Base-by-base conservation (phyloP, 805 yeast species). In the Nakazawaea wickerhamii region DNA sequence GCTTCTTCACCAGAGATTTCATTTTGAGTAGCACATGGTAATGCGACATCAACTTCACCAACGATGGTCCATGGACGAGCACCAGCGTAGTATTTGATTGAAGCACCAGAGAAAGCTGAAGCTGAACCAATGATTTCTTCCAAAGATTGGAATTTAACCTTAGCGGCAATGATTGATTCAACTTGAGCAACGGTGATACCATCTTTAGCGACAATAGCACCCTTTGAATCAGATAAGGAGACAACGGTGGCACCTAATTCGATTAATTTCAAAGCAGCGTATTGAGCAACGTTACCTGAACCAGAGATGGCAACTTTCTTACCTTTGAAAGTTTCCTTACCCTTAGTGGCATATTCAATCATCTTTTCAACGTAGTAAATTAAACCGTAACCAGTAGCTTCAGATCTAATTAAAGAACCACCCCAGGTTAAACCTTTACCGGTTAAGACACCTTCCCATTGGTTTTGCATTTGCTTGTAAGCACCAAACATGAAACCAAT, bases 351-450 rank as follows among this genome's bases (percentile, higher is more conserved):
- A 67, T 81, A 81, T 71, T 87, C 93, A 67, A 91, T 87, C 96
- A 91, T 91, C 73, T 91, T 88, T 72, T 89, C 95, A 53, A 90
- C 95, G 75, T 86, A 91, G 82, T 91, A 91, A 52, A 91, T 91
- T 47, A 86, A 73, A 72, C 99, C 99, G 77, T 82, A 91, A 68
- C 99, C 99, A 50, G 99, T 91, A 53, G 99, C 99, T 79, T 91
- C 99, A 53, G 98, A 96, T 72, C 99, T 85, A 71, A 91, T 90
- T 65, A 91, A 77, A 59, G 98, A 91, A 60, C 98, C 99, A 78
- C 99, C 99, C 96, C 97, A 93, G 65, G 84, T 72, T 61, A 90
- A 76, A 61, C 97, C 97, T 76, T 91, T 91, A 70, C 99, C 99
- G 64, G 99, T 91, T 58, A 91, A 77, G 41, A 91, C 95, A 77